These are phyloP conservation scores for Trichothecium sympodiale DNA, from an alignment of 2,329 filamentous ascomycete genomes.

Conservation along the genomic window DNA sequence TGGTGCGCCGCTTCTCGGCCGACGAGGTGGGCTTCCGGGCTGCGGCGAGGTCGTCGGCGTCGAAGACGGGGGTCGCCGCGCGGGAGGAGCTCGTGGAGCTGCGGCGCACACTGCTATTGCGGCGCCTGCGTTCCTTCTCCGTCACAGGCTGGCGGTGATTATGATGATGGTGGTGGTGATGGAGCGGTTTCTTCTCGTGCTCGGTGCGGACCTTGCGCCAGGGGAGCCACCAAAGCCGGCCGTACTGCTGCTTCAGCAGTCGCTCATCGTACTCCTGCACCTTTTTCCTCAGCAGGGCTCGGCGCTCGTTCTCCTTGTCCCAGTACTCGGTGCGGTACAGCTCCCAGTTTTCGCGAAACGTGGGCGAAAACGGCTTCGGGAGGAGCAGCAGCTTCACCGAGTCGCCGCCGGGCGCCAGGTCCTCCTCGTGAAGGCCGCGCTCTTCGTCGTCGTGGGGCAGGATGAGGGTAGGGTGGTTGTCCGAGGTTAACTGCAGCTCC, in stretches of 20 bases:
- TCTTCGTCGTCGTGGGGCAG: slow-evolving; percentile 45
- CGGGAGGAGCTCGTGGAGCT: slow-evolving; percentile 40
- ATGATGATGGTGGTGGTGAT: slow-evolving; percentile 22
- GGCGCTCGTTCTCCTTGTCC: slow-evolving; percentile 90
- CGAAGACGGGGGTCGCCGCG: slow-evolving; percentile 36
- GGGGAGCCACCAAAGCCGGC: slow-evolving; percentile 81
- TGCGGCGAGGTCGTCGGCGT: slow-evolving; percentile 29
- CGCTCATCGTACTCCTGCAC: slow-evolving; percentile 58
- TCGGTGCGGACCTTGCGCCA: slow-evolving; percentile 34
- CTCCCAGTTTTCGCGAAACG: slow-evolving; percentile 96
- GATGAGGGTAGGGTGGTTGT: slow-evolving; percentile 29
- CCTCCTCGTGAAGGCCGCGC: slow-evolving; percentile 67
- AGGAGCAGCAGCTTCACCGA: slow-evolving; percentile 83
- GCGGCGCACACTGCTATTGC: slow-evolving; percentile 40
- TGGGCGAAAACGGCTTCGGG: slow-evolving; percentile 88
- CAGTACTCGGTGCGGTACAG: slow-evolving; percentile 89
- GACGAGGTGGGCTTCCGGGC: slow-evolving; percentile 33
- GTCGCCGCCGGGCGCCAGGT: slow-evolving; percentile 80
- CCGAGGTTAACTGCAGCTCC: slow-evolving; percentile 37
- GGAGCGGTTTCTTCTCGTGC: slow-evolving; percentile 5
- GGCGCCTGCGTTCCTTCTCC: slow-evolving; percentile 38
- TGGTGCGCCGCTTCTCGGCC: slow-evolving; percentile 35
- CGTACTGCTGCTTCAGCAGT: slow-evolving; percentile 54
- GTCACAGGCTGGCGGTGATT: slow-evolving; percentile 24
- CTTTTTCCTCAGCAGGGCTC: slow-evolving; percentile 59